Percentiles rank a stretch among this genome's conserved stretches.
Evolutionary conservation across 805 yeast species (phyloP).

Genomic region (Allodekkera sacchari): DNA sequence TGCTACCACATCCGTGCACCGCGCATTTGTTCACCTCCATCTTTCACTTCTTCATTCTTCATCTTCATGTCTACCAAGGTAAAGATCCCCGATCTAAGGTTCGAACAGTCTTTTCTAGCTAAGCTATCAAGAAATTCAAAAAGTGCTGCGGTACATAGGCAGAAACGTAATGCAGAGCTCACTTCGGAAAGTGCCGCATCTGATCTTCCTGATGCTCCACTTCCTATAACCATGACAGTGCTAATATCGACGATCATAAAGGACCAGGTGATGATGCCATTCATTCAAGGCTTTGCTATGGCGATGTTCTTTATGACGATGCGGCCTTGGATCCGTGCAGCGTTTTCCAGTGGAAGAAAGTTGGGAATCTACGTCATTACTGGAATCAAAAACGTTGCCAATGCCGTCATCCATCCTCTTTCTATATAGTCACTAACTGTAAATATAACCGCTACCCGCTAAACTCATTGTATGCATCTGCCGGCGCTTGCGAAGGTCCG

Average conservation of each 20-base stretch:
- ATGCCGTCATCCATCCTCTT: conserved; percentile 5
- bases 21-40: conserved; percentile 20
- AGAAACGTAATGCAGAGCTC: conserved; percentile 4
- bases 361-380: conserved; percentile 13
- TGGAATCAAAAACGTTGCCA: conserved; percentile 7
- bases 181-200: conserved; percentile 4
- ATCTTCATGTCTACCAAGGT: conserved; percentile 8
- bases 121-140: conserved; percentile 23
- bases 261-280: conserved; percentile 49
- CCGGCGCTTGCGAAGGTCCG: no score
- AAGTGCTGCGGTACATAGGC: conserved; percentile 6
- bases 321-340: conserved; percentile 27
- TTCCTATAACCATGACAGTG: conserved; percentile 35
- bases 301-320: conserved; percentile 27
- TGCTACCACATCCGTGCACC: no score
- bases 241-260: conserved; percentile 40
- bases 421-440: no score
- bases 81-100: conserved; percentile 54
- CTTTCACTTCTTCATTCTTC: conserved; percentile 19
- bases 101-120: conserved; percentile 51
- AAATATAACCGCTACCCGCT: no score
- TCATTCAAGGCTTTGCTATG: conserved; percentile 46
- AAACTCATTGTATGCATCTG: no score
- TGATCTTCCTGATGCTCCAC: conserved; percentile 8
- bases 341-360: conserved; percentile 16